Evolutionary conservation across 805 yeast species (phyloP), one percentile per base, ranked within the genome.

Genomic region (Ogataea thermomethanolica): DNA sequence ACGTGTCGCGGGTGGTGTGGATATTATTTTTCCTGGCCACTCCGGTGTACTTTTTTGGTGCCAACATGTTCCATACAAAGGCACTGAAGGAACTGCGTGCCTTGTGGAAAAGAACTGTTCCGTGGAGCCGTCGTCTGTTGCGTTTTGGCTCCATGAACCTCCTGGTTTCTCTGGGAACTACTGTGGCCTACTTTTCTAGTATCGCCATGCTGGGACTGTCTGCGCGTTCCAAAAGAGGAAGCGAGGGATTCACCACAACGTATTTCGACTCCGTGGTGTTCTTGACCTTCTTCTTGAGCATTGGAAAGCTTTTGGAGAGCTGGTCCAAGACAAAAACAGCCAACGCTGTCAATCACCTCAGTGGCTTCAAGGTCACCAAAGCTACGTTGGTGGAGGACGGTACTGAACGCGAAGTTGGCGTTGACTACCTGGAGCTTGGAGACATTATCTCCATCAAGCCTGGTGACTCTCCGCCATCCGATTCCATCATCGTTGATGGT

Each of bases 221-320:
- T 28, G 73, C 80, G 0, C 46, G 49, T 11, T 29, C 60, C 5
- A 28, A 38, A 3, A 51, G 43, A 31, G 41, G 45, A 24, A 39
- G 55, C 22, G 62, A 50, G 31, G 82, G 77, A 1, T 70, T 71
- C 43, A 70, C 76, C 11, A 80, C 87, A 4, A 79, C 85, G 0
- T 84, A 81, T 52, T 84, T 84, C 55, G 95, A 84, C 54, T 79
- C 90, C 5, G 91, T 84, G 22, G 86, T 84, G 3, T 84, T 84
- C 54, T 66, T 84, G 48, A 74, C 89, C 0, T 77, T 84, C 53
- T 84, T 84, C 59, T 62, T 84, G 41, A 66, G 84, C 34, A 76
- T 82, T 43, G 95, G 95, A 1, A 70, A 87, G 31, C 64, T 81
- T 22, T 65, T 84, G 34, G 91, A 84, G 58, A 69, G 81, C 22